Conservation (phyloP, 352 stramenopile genomes). For the Phytopythium aichiense region DNA sequence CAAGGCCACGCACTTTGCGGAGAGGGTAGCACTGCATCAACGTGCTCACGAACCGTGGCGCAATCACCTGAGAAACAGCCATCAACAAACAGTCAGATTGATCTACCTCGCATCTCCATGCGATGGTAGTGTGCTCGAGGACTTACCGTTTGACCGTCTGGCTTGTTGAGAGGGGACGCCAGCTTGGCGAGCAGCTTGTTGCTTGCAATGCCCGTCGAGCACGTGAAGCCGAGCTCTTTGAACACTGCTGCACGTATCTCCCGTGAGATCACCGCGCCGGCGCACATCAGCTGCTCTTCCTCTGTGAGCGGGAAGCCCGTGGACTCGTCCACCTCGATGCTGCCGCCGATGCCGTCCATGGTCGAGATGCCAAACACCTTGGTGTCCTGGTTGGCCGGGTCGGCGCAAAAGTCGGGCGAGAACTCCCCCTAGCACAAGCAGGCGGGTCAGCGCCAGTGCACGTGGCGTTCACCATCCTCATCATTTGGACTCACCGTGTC, state of each 20-base stretch:
- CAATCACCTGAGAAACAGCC: slow-evolving; percentile 33
- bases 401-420: slow-evolving; percentile 62
- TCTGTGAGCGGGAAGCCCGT: slow-evolving; percentile 57
- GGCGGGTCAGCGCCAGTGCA: not conserved
- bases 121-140: not conserved
- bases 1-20: slow-evolving; percentile 68
- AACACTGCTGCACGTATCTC: slow-evolving; percentile 72
- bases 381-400: slow-evolving; percentile 51
- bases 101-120: not conserved
- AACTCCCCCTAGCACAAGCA: slow-evolving; percentile 25
- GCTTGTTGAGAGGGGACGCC: slow-evolving; percentile 77
- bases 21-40: slow-evolving; percentile 74
- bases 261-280: slow-evolving; percentile 56
- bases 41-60: slow-evolving; percentile 48
- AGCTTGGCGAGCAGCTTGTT: slow-evolving; percentile 84
- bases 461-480: not conserved
- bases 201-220: slow-evolving; percentile 67
- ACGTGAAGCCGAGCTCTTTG: slow-evolving; percentile 66
- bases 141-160: slow-evolving; percentile 63
- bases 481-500: slow-evolving; percentile 24
- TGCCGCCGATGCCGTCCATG: slow-evolving; percentile 29
- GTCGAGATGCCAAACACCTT: slow-evolving; percentile 64
- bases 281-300: slow-evolving; percentile 59
- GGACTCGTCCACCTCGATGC: slow-evolving; percentile 17
- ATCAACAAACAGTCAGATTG: not conserved